These are phyloP conservation scores for Penicillium subrubescens DNA, from an alignment of 495 filamentous ascomycete species.

Conservation along the genomic window DNA sequence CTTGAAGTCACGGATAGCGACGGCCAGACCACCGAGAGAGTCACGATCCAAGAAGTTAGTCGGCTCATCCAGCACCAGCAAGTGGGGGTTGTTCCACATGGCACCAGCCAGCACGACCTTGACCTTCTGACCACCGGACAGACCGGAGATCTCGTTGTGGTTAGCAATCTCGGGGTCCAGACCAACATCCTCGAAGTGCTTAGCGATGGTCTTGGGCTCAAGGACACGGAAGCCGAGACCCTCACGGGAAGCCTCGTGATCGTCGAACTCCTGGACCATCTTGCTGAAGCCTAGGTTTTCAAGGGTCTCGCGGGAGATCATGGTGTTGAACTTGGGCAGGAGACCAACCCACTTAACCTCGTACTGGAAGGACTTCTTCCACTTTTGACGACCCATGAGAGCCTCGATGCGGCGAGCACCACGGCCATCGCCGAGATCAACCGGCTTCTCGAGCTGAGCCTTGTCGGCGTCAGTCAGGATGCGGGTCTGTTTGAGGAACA, in stretches of 20 bases:
- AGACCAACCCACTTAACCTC: slow-evolving; percentile 91
- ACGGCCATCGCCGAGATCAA: slow-evolving; percentile 82
- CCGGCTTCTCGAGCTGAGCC: slow-evolving; percentile 83
- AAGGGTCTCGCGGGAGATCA: slow-evolving; percentile 92
- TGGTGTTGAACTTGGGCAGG: slow-evolving; percentile 89
- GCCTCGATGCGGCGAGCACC: slow-evolving; percentile 79
- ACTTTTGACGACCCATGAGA: slow-evolving; percentile 96
- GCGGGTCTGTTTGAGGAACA: slow-evolving; percentile 96
- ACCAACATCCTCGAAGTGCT: slow-evolving; percentile 97
- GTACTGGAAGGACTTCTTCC: slow-evolving; percentile 99
- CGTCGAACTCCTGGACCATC: slow-evolving; percentile 95
- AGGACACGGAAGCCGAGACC: slow-evolving; percentile 93
- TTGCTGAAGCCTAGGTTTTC: slow-evolving; percentile 84
- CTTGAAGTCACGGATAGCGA: slow-evolving; percentile 96
- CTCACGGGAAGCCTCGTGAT: slow-evolving; percentile 96
- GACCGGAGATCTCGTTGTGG: slow-evolving; percentile 96
- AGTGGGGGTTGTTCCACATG: slow-evolving; percentile 99
- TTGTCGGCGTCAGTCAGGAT: slow-evolving; percentile 82
- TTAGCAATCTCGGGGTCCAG: slow-evolving; percentile 97
- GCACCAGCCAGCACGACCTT: slow-evolving; percentile 98
- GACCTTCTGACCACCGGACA: slow-evolving; percentile 99
- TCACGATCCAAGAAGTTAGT: slow-evolving; percentile 99
- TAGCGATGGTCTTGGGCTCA: slow-evolving; percentile 88
- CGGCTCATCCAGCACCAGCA: slow-evolving; percentile 96
- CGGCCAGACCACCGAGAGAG: slow-evolving; percentile 90